Evolutionary conservation across 495 filamentous ascomycete genomes (phyloP).

Genomic region (Articulospora tetracladia): DNA sequence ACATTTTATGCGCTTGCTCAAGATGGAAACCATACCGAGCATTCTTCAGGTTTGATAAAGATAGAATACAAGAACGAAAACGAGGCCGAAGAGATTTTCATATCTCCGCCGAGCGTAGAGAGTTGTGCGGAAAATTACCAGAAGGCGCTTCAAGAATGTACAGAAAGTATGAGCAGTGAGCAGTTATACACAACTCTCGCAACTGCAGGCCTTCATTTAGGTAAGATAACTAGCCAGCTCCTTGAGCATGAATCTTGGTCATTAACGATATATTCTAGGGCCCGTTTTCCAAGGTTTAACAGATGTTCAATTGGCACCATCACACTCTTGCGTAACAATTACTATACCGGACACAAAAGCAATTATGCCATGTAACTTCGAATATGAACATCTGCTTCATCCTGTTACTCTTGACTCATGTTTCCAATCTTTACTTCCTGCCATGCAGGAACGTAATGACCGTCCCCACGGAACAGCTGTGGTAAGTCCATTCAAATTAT

Average conservation of each 20-base stretch:
- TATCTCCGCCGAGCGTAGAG: neutral
- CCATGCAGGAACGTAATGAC: too few relatives aligned
- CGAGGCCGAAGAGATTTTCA: neutral
- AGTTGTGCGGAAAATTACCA: too few relatives aligned
- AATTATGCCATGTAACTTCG: slow-evolving; percentile 38
- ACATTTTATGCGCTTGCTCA: neutral
- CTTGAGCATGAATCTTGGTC: too few relatives aligned
- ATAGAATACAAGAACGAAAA: too few relatives aligned
- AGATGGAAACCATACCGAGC: neutral
- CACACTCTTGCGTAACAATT: slow-evolving; percentile 6
- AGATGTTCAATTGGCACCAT: neutral
- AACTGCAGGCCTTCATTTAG: neutral
- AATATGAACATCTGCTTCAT: slow-evolving; percentile 43
- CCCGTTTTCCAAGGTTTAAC: neutral
- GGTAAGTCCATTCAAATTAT: too few relatives aligned
- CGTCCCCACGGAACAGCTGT: too few relatives aligned
- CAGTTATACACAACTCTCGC: neutral
- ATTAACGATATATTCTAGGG: too few relatives aligned
- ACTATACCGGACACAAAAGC: slow-evolving; percentile 34
- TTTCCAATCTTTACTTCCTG: slow-evolving; percentile 28
- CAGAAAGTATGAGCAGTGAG: neutral
- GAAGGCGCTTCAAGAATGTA: neutral
- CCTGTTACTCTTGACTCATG: slow-evolving; percentile 41
- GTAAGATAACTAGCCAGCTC: too few relatives aligned
- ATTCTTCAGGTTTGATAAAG: neutral